A percentile compares a stretch with the other conserved stretches of the same genome.
Evolutionary conservation across 148 eudicot genomes (phyloP).

Genomic region (Persicaria maculosa): DNA sequence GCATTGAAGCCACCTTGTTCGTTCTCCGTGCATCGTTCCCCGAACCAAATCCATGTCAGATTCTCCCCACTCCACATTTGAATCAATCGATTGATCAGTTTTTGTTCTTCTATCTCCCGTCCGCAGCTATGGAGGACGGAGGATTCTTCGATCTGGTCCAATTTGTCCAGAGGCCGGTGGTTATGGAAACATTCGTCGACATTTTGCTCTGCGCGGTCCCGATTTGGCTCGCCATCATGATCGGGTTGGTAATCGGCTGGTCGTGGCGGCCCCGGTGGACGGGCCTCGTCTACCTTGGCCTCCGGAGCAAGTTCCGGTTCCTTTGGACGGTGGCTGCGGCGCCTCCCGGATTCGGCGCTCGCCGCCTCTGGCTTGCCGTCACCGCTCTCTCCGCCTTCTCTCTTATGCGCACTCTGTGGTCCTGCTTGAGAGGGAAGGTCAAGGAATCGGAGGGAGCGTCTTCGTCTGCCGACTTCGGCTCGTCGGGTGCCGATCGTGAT

Average conservation of each 20-base stretch:
- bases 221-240: conserved; percentile 77
- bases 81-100: not conserved
- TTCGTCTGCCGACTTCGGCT: not conserved
- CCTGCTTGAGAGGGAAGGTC: conserved; percentile 16
- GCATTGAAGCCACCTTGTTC: not conserved
- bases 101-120: not conserved
- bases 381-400: conserved; percentile 32
- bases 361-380: conserved; percentile 30
- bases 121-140: conserved; percentile 28
- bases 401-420: conserved; percentile 24
- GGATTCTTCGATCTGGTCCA: conserved; percentile 23
- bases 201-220: conserved; percentile 73
- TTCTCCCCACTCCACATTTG: not conserved
- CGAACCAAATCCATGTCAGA: not conserved
- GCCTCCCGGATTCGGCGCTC: conserved; percentile 33
- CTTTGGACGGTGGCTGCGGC: conserved; percentile 27
- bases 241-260: conserved; percentile 85
- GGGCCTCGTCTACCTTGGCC: conserved; percentile 35
- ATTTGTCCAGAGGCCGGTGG: conserved; percentile 35
- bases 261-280: conserved; percentile 93
- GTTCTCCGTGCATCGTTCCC: not conserved
- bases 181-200: conserved; percentile 81
- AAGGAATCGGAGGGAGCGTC: conserved; percentile 10
- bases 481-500: conserved; percentile 9
- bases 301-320: conserved; percentile 31